Percentiles rank a stretch among this genome's conserved stretches.
These are phyloP conservation scores for Gracilaria domingensis DNA, from an alignment of 23 red algal genomes.

Conservation along the genomic window DNA sequence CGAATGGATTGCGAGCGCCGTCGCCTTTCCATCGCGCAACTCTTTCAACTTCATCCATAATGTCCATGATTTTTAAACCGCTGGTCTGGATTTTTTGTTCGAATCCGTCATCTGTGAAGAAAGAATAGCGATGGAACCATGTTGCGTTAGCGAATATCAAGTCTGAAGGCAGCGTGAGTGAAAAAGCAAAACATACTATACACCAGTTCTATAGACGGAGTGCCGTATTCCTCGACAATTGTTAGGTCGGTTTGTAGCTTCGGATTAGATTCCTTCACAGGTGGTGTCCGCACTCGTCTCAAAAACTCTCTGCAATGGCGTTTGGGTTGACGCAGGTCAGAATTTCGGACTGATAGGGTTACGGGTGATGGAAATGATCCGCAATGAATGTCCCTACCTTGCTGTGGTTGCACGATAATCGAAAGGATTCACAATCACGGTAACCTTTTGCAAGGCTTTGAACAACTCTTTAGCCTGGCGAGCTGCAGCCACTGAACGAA, in stretches of 20 bases:
- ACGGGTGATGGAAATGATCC: too few relatives aligned
- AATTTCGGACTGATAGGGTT: background rate
- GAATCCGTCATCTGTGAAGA: constrained; percentile 18
- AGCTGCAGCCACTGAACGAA: constrained; percentile 55
- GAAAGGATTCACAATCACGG: constrained; percentile 65
- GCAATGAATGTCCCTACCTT: constrained; percentile 37
- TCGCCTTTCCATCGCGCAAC: constrained; percentile 63
- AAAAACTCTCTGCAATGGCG: constrained; percentile 61
- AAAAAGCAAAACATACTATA: constrained; percentile 39
- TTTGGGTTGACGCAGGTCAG: background rate
- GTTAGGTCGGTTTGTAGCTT: constrained; percentile 36
- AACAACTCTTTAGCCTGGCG: constrained; percentile 64
- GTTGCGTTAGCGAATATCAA: background rate
- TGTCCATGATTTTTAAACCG: constrained; percentile 55
- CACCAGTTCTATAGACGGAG: constrained; percentile 39
- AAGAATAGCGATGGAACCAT: background rate
- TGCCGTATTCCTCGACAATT: constrained; percentile 51
- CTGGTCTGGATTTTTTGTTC: constrained; percentile 45
- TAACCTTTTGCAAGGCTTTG: constrained; percentile 52
- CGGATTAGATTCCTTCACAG: constrained; percentile 62
- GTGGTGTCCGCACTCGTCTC: constrained; percentile 65
- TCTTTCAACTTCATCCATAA: constrained; percentile 66
- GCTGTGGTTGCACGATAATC: constrained; percentile 64
- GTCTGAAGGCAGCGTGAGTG: background rate
- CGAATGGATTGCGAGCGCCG: constrained; percentile 56